Evolutionary conservation across 495 filamentous ascomycete species (phyloP), one percentile per base, ranked within the genome.

Genomic region (Penicillium cataractarum): DNA sequence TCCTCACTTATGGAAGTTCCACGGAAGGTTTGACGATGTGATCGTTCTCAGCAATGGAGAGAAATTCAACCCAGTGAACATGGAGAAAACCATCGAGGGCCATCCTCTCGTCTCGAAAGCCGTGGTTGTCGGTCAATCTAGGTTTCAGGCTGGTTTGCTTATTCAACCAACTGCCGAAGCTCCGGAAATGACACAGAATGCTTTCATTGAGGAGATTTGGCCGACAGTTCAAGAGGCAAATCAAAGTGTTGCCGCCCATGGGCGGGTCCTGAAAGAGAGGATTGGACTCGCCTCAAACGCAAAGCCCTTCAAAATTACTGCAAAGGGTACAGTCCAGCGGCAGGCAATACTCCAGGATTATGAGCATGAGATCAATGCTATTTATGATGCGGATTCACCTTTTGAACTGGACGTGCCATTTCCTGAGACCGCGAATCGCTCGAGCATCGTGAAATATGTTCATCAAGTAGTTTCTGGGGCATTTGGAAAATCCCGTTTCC

Each of bases 291-390:
- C 81, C 13, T 65, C 72, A 3, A 75, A 78, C 4, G 64, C 75
- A 6, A 87, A 84, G 64, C 83, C 84, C 2, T 84, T 88, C 68
- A 68, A 78, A 46, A 65, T 26, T 13, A 82, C 86, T 4, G 77
- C 78, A 1, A 88, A 89, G 64, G 86, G 85, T 0, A 84, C 27
- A 22, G 65, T 22, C 48, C 72, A 76, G 61, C 72, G 82, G 22
- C 58, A 54, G 10, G 56, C 57, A 15, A 62, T 72, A 9, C 39
- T 69, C 22, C 52, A 57, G n/a, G 59, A 74, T 6, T 77, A 71
- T 40, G 66, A 55, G 31, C 57, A 70, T 5, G 71, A 75, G 51
- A 65, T 78, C 24, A 66, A 68, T 35, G 61, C 42, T 2, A 55
- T 78, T 5, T 78, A 75, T 59, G 44, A 57, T 10, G 46, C 55